A percentile compares a stretch with the other conserved stretches of the same genome.
These are phyloP conservation scores for Nothophaeocryptopus gaeumannii DNA, from an alignment of 2,329 filamentous ascomycete genomes.

Conservation along the genomic window DNA sequence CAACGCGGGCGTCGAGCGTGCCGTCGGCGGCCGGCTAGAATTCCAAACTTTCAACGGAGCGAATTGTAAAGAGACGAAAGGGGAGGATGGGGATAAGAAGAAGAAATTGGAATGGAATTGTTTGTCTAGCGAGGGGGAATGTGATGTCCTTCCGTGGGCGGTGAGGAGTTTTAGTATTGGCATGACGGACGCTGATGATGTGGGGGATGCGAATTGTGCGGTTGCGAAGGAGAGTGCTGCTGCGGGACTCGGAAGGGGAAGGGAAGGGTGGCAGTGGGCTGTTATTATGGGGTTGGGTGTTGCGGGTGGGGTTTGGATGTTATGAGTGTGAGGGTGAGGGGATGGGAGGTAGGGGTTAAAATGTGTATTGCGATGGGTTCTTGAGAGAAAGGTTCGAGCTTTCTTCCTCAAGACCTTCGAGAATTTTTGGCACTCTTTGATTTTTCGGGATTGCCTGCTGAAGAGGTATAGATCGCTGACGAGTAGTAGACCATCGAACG, in stretches of 20 bases:
- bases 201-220: constrained; percentile 6
- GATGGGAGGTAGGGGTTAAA: no score
- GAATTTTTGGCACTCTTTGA: no score
- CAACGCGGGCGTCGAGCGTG: neutral
- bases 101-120: constrained; percentile 6
- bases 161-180: constrained; percentile 8
- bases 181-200: constrained; percentile 8
- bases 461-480: no score
- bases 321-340: no score
- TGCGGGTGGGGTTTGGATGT: no score
- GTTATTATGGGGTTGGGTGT: no score
- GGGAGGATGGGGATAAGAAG: neutral
- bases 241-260: neutral
- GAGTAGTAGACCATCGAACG: no score
- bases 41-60: neutral
- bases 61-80: constrained; percentile 3
- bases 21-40: neutral
- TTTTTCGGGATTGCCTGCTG: no score
- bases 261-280: neutral
- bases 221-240: constrained; percentile 1
- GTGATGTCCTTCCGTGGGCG: constrained; percentile 1
- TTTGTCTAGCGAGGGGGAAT: neutral
- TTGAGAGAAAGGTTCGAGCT: no score
- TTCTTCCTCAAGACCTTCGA: no score
- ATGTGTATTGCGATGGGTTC: no score